Conservation (phyloP, 2,329 filamentous ascomycete species). For the Juglanconis juglandina region DNA sequence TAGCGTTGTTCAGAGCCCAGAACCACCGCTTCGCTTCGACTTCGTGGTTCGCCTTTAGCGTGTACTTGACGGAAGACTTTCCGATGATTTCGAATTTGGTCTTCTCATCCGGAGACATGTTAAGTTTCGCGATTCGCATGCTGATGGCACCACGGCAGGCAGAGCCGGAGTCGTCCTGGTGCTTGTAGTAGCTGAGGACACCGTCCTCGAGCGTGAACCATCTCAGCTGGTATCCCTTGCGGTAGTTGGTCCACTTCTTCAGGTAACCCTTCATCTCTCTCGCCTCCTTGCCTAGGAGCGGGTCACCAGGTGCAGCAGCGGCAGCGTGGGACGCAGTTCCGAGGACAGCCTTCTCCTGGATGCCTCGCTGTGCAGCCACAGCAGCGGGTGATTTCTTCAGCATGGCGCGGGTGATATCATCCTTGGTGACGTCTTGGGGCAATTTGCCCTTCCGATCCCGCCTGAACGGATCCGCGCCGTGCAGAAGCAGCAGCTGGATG, state of each 20-base stretch:
- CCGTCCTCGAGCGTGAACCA: conserved; percentile 99
- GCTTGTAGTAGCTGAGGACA: conserved; percentile 97
- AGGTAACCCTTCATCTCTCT: conserved; percentile 98
- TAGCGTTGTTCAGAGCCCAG: conserved; percentile 97
- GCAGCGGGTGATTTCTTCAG: conserved; percentile 93
- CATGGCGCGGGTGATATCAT: conserved; percentile 83
- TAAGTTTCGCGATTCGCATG: conserved; percentile 90
- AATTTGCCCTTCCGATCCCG: conserved; percentile 93
- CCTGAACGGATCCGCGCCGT: conserved; percentile 93
- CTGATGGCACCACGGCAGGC: conserved; percentile 97
- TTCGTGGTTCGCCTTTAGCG: conserved; percentile 94
- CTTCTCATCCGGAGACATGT: conserved; percentile 97
- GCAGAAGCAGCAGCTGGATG: conserved; percentile 84
- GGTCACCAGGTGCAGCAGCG: conserved; percentile 53
- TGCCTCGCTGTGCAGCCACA: conserved; percentile 87
- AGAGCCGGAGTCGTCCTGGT: conserved; percentile 94
- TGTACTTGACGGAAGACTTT: conserved; percentile 98
- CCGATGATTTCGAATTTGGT: conserved; percentile 96
- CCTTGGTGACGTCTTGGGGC: conserved; percentile 93
- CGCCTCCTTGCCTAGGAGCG: conserved; percentile 75
- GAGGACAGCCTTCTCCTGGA: conserved; percentile 95
- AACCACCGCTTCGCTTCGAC: conserved; percentile 99
- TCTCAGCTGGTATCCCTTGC: conserved; percentile 89
- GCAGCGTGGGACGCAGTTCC: conserved; percentile 60
- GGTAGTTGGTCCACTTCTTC: conserved; percentile 99